Conservation (phyloP, 257 asterid species). For the Solanum ossicruentum region DNA sequence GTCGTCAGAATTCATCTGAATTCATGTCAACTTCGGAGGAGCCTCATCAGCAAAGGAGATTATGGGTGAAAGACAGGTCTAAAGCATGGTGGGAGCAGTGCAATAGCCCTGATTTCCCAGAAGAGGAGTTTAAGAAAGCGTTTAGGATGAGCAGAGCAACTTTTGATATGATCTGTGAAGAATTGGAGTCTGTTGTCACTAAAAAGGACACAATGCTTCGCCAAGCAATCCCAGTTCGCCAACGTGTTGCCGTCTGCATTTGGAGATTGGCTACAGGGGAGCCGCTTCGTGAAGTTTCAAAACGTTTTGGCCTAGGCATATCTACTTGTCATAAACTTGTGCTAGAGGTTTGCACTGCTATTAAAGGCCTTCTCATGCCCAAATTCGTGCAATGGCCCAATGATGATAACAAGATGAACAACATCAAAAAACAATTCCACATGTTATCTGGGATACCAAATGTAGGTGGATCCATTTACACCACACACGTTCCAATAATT, state of each 20-base stretch:
- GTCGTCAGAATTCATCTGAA: conserved; percentile 15
- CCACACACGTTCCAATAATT: conserved; percentile 69
- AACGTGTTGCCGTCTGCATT: conserved; percentile 82
- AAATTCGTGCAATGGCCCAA: conserved; percentile 76
- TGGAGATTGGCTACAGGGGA: conserved; percentile 94
- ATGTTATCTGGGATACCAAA: conserved; percentile 38
- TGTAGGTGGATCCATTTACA: conserved; percentile 57
- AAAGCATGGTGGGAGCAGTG: conserved; percentile 91
- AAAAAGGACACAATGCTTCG: conserved; percentile 87
- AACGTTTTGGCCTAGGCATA: conserved; percentile 75
- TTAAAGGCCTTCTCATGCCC: conserved; percentile 50
- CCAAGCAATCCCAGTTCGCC: conserved; percentile 73
- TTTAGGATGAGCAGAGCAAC: conserved; percentile 72
- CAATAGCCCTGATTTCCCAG: conserved; percentile 56
- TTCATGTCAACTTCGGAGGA: not conserved
- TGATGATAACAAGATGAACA: conserved; percentile 14
- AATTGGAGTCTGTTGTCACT: conserved; percentile 57
- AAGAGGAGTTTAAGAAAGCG: conserved; percentile 49
- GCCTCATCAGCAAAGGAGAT: conserved; percentile 25
- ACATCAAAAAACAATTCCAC: conserved; percentile 29
- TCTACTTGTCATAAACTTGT: conserved; percentile 88
- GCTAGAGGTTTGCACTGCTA: conserved; percentile 75
- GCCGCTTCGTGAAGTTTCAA: conserved; percentile 80
- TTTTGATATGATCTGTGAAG: conserved; percentile 55
- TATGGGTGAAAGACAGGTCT: conserved; percentile 78